Conservation (phyloP, 306 rosid species). For the Lablab purpureus region DNA sequence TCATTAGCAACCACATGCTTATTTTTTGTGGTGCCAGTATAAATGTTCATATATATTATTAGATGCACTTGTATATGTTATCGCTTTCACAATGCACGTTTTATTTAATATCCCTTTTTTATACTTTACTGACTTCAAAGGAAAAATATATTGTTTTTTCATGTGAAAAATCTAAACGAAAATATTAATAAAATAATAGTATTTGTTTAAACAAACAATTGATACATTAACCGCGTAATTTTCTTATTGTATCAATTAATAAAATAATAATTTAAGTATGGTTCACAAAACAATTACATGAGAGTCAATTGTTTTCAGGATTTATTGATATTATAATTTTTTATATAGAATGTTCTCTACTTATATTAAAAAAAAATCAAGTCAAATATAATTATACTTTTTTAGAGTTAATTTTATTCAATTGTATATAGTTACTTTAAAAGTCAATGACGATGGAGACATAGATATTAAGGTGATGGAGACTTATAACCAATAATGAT, state of each 20-base stretch:
- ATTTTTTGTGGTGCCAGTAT: too few relatives aligned
- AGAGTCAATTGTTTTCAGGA: not conserved
- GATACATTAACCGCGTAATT: too few relatives aligned
- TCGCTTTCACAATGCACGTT: too few relatives aligned
- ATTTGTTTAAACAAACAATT: too few relatives aligned
- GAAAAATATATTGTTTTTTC: too few relatives aligned
- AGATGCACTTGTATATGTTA: too few relatives aligned
- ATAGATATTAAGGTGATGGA: not conserved
- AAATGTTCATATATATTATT: too few relatives aligned
- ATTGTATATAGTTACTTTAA: not conserved
- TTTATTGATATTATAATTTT: too few relatives aligned
- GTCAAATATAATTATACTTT: not conserved
- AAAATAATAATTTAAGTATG: not conserved
- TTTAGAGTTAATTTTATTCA: not conserved
- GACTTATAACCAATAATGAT: not conserved
- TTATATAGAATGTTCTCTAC: too few relatives aligned
- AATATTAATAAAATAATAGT: not conserved
- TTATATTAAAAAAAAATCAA: too few relatives aligned
- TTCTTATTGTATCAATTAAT: not conserved
- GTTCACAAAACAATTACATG: not conserved
- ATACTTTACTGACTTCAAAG: too few relatives aligned
- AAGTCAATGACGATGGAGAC: not conserved
- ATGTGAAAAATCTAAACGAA: not conserved
- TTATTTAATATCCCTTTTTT: too few relatives aligned
- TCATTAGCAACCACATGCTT: conserved; percentile 1